Base-by-base conservation (phyloP, 2,329 filamentous ascomycete genomes). In the Epichloe sylvatica region DNA sequence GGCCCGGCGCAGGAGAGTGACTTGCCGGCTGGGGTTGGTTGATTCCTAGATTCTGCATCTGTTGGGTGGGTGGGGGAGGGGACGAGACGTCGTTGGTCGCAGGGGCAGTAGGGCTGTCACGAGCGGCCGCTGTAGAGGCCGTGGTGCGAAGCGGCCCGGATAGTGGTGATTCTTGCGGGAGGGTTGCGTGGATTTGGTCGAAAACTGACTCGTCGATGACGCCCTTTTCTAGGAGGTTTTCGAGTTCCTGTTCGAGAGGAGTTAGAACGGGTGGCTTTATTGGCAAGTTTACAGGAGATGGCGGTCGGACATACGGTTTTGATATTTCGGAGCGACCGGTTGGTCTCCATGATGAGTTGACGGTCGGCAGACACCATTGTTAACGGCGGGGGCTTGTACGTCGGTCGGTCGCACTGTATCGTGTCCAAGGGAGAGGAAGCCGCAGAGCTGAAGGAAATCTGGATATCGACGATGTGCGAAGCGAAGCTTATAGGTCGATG, bases 311-410 rank as follows among this genome's bases (percentile, higher is more conserved):
- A 37, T 50, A 89, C 88, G 62, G 84, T 88, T 71, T 88, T 90
- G 72, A 95, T 90, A 61, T 80, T 84, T 56, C 88, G 83, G 63
- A 94, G 80, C 63, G 87, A 90, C 70, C 88, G 80, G 72, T 91
- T 92, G 69, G 83, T 80, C 76, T 79, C 77, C 55, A 80, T 79
- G 61, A 78, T 75, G 55, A 70, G 71, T 60, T 80, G 76, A 57
- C 77, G 76, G 57, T 78, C 74, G 54, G 67, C 58, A 52, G 67
- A 66, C 45, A 68, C 69, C 72, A 75, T 75, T 51, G 55, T 65
- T 65, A 59, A 34, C 25, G 47, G 12, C 21, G 21, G 9, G 37
- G 34, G 44, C 25, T 30, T 30, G 25, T 30, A 30, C 3, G 25
- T 9, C 25, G 25, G 25, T 9, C 25, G 25, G 25, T 30, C 25